phyloP scores from a whole-genome alignment of 2,329 filamentous ascomycete species.

The Pyricularia grisea region DNA sequence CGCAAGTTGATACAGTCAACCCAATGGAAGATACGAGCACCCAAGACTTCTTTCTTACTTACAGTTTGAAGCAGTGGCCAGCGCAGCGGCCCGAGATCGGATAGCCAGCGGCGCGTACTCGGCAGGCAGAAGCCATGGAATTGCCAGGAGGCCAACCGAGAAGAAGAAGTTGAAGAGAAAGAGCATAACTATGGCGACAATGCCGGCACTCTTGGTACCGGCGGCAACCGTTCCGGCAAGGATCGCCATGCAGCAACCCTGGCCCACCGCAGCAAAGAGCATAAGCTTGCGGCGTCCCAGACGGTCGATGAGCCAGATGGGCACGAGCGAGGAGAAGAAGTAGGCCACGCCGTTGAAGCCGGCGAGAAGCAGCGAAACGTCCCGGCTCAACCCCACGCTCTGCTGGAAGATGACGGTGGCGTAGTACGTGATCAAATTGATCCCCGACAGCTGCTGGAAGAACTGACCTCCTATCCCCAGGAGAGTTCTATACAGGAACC shows the following conservation, averaged over 20 bases:
- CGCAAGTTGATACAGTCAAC: too few relatives aligned
- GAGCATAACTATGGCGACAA: slow-evolving; percentile 25
- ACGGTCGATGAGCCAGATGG: slow-evolving; percentile 3
- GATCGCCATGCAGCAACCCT: slow-evolving; percentile 26
- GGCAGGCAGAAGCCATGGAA: slow-evolving; percentile 26
- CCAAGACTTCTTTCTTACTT: too few relatives aligned
- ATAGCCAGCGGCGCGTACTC: slow-evolving; percentile 24
- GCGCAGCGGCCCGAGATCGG: slow-evolving; percentile 20
- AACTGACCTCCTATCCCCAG: slow-evolving; percentile 14
- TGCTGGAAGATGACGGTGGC: slow-evolving; percentile 46
- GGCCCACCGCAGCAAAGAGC: slow-evolving; percentile 27
- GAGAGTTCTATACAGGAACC: background rate
- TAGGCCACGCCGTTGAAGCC: background rate
- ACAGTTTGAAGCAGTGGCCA: slow-evolving; percentile 14
- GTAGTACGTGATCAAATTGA: slow-evolving; percentile 35
- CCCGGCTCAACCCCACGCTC: slow-evolving; percentile 39
- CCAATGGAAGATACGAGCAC: too few relatives aligned
- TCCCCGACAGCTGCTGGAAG: slow-evolving; percentile 7
- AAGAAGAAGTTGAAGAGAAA: slow-evolving; percentile 22
- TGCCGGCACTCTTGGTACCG: slow-evolving; percentile 10
- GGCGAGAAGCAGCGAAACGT: slow-evolving; percentile 35
- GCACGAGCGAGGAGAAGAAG: background rate
- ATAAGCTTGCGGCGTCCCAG: slow-evolving; percentile 29
- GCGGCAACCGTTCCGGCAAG: slow-evolving; percentile 22
- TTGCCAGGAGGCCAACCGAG: slow-evolving; percentile 20